These are phyloP conservation scores for Neoboletus subvelutipes DNA, from an alignment of 768 basidiomycete genomes.

Conservation along the genomic window DNA sequence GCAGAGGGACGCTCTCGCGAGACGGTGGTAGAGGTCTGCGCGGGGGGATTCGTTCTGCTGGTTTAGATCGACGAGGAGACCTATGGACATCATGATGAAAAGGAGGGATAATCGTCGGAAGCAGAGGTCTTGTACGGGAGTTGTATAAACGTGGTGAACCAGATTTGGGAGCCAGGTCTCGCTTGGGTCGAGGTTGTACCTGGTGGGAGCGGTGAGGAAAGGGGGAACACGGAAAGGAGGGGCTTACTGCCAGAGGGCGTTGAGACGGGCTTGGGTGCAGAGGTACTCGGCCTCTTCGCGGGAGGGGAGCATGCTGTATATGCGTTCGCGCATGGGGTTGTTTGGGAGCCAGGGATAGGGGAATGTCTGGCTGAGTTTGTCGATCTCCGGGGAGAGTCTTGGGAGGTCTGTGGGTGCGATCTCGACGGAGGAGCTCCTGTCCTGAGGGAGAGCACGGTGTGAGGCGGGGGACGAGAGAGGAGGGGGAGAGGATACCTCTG, in stretches of 20 bases:
- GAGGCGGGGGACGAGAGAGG: background rate
- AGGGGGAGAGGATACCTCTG: slow-evolving; percentile 21
- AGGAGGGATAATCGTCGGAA: slow-evolving; percentile 67
- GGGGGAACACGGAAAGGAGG: background rate
- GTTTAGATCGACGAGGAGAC: slow-evolving; percentile 64
- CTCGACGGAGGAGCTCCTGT: slow-evolving; percentile 26
- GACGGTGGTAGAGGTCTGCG: slow-evolving; percentile 65
- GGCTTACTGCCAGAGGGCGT: slow-evolving; percentile 73
- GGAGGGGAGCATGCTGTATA: slow-evolving; percentile 61
- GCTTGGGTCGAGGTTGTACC: slow-evolving; percentile 68
- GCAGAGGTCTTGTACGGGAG: slow-evolving; percentile 56
- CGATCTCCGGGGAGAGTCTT: slow-evolving; percentile 33
- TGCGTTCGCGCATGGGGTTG: slow-evolving; percentile 59
- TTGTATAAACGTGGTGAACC: slow-evolving; percentile 64
- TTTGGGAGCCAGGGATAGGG: slow-evolving; percentile 70
- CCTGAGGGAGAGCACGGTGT: slow-evolving; percentile 15
- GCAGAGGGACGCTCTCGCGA: slow-evolving; percentile 65
- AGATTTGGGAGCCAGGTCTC: slow-evolving; percentile 70
- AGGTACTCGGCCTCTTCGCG: slow-evolving; percentile 56
- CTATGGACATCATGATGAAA: slow-evolving; percentile 72
- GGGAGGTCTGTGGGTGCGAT: slow-evolving; percentile 17
- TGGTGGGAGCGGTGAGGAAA: slow-evolving; percentile 25
- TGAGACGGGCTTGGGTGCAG: slow-evolving; percentile 62
- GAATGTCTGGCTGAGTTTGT: slow-evolving; percentile 61
- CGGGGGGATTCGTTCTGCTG: slow-evolving; percentile 52